A percentile compares a stretch with the other conserved stretches of the same genome.
These are phyloP conservation scores for Lasiosphaeris hirsuta DNA, from an alignment of 495 filamentous ascomycete species.

Conservation along the genomic window DNA sequence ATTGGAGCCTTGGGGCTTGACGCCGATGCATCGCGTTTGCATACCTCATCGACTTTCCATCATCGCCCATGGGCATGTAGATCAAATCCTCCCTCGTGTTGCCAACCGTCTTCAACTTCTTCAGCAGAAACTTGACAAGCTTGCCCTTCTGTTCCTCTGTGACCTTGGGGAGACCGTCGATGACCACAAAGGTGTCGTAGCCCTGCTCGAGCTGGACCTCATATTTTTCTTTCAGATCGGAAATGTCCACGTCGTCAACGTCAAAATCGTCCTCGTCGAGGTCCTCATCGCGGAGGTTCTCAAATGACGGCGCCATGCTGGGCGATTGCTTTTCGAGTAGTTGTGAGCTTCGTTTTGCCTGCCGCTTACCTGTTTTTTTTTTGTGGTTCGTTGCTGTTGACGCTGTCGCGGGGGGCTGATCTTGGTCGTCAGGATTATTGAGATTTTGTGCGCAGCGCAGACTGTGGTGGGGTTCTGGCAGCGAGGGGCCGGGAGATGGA, in stretches of 20 bases:
- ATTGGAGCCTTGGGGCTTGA: not conserved
- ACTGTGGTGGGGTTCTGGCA: conserved; percentile 33
- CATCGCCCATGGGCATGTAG: conserved; percentile 86
- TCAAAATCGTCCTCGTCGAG: conserved; percentile 86
- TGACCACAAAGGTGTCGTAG: conserved; percentile 89
- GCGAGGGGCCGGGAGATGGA: conserved; percentile 15
- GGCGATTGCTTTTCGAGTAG: conserved; percentile 17
- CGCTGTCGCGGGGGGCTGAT: conserved; percentile 22
- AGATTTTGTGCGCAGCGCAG: conserved; percentile 35
- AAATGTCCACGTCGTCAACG: conserved; percentile 90
- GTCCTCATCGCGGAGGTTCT: conserved; percentile 61
- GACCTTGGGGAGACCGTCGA: conserved; percentile 89
- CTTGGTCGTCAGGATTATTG: conserved; percentile 26
- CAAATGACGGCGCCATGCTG: conserved; percentile 60
- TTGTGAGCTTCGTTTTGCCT: conserved; percentile 8
- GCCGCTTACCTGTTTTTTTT: not conserved
- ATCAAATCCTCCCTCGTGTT: conserved; percentile 80
- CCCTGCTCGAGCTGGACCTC: conserved; percentile 95
- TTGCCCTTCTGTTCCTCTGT: conserved; percentile 80
- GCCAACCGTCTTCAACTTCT: conserved; percentile 82
- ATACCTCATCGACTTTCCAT: conserved; percentile 79
- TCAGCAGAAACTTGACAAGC: conserved; percentile 88
- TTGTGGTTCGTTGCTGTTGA: conserved; percentile 7
- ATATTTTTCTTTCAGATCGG: conserved; percentile 85
- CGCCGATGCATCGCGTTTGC: not conserved